These are phyloP conservation scores for Lecanicillium sp. DNA, from an alignment of 2,329 filamentous ascomycete genomes.

Conservation along the genomic window DNA sequence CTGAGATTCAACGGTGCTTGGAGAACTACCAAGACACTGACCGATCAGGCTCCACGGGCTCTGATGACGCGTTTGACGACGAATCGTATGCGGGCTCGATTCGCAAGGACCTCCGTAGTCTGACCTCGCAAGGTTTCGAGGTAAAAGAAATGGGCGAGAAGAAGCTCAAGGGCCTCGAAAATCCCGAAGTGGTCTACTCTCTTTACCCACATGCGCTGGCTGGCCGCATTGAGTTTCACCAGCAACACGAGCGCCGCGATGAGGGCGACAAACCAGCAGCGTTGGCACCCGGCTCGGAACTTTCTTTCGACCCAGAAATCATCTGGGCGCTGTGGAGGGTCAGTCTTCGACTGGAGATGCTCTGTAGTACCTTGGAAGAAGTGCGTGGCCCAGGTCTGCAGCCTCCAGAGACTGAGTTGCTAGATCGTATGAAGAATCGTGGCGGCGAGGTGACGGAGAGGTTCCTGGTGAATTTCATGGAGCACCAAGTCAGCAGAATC, in stretches of 20 bases:
- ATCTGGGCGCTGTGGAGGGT: constrained; percentile 89
- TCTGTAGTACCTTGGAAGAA: constrained; percentile 82
- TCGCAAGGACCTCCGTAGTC: constrained; percentile 74
- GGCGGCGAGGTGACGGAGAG: constrained; percentile 83
- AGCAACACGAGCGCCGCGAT: constrained; percentile 37
- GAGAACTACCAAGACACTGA: constrained; percentile 86
- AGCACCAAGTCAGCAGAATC: constrained; percentile 91
- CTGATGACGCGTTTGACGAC: constrained; percentile 61
- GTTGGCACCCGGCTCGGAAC: constrained; percentile 55
- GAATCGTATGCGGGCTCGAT: constrained; percentile 70
- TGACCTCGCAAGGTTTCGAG: constrained; percentile 89
- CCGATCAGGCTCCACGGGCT: constrained; percentile 56
- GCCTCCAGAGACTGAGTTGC: constrained; percentile 71
- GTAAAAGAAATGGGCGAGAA: constrained; percentile 94
- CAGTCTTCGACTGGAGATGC: constrained; percentile 81
- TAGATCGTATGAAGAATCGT: constrained; percentile 58
- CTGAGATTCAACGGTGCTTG: constrained; percentile 84
- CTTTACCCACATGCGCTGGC: constrained; percentile 87
- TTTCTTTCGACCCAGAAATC: constrained; percentile 70
- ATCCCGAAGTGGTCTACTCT: constrained; percentile 90
- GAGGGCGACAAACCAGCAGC: constrained; percentile 49
- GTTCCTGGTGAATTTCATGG: constrained; percentile 81
- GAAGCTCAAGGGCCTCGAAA: constrained; percentile 94
- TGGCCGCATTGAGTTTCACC: constrained; percentile 67
- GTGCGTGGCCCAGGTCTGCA: constrained; percentile 55